Percentiles rank a stretch among this genome's conserved stretches.
Conservation (phyloP, 1,284 basidiomycete species). For the Grifola frondosa region DNA sequence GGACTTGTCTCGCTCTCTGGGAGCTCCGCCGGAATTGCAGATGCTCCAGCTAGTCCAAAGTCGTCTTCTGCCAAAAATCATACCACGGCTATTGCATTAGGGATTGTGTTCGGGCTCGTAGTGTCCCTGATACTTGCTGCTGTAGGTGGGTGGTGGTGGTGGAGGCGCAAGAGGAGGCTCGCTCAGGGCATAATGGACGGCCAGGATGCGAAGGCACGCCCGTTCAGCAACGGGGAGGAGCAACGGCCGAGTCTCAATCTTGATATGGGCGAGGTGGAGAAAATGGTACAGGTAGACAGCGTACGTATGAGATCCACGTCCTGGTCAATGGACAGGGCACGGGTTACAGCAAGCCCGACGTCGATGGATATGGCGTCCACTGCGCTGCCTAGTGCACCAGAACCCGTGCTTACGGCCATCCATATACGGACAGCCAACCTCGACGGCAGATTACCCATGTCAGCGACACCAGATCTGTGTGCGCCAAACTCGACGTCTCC, state of each 20-base stretch:
- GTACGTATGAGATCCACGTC: slow-evolving; percentile 7
- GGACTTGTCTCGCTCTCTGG: slow-evolving; percentile 19
- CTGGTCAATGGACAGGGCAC: slow-evolving; percentile 14
- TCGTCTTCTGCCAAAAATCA: slow-evolving; percentile 12
- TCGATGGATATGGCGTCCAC: slow-evolving; percentile 20
- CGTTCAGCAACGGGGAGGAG: slow-evolving; percentile 5
- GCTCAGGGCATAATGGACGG: slow-evolving; percentile 10
- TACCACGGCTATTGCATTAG: slow-evolving; percentile 22
- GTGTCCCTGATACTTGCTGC: slow-evolving; percentile 17
- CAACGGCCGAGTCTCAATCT: slow-evolving; percentile 17
- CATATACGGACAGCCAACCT: slow-evolving; percentile 3
- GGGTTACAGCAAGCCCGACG: slow-evolving; percentile 17
- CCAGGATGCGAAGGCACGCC: slow-evolving; percentile 20
- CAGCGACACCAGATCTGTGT: slow-evolving; percentile 1
- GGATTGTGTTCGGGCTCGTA: slow-evolving; percentile 23
- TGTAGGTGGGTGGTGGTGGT: slow-evolving; percentile 20
- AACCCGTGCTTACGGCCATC: slow-evolving; percentile 13
- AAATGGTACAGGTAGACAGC: slow-evolving; percentile 10
- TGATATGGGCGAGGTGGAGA: slow-evolving; percentile 19
- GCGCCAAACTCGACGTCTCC: slow-evolving; percentile 17
- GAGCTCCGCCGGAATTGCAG: slow-evolving; percentile 15
- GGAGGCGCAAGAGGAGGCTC: slow-evolving; percentile 10
- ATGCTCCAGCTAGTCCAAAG: slow-evolving; percentile 9
- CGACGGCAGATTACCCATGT: slow-evolving; percentile 5
- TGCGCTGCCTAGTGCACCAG: slow-evolving; percentile 11